These are phyloP conservation scores for Corchorus capsularis DNA, from an alignment of 345 rosid genomes.

Conservation along the genomic window DNA sequence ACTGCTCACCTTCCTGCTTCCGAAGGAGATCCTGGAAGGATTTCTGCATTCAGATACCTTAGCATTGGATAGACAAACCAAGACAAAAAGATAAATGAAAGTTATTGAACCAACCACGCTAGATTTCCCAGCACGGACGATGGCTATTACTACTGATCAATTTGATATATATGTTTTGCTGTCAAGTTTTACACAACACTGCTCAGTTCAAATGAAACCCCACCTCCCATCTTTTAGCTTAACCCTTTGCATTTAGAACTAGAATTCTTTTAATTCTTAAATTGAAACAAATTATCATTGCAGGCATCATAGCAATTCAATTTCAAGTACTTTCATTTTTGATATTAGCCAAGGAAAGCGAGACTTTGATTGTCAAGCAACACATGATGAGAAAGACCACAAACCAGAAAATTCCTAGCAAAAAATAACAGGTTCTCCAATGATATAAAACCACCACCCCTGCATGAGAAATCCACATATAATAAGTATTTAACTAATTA, in stretches of 20 bases:
- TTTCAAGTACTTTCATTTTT: neutral
- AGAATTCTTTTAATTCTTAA: neutral
- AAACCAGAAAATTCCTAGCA: no score
- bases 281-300: neutral
- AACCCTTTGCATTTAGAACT: neutral
- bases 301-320: neutral
- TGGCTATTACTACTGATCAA: neutral
- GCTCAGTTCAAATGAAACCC: neutral
- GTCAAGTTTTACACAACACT: neutral
- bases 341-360: neutral
- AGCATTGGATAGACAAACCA: slow-evolving; percentile 5
- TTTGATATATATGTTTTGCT: neutral
- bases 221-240: neutral
- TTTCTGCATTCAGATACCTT: slow-evolving; percentile 52
- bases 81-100: neutral
- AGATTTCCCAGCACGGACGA: neutral
- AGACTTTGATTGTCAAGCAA: neutral
- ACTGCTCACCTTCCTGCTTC: slow-evolving; percentile 89
- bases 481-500: no score
- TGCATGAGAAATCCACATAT: no score
- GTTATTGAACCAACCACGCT: neutral
- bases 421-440: no score
- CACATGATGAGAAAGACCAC: slow-evolving; percentile 18
- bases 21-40: slow-evolving; percentile 89
- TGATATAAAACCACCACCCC: no score